A percentile compares a stretch with the other conserved stretches of the same genome.
These are phyloP conservation scores for Aegilops longissima DNA, from an alignment of 176 grass and related monocot genomes.

Conservation along the genomic window DNA sequence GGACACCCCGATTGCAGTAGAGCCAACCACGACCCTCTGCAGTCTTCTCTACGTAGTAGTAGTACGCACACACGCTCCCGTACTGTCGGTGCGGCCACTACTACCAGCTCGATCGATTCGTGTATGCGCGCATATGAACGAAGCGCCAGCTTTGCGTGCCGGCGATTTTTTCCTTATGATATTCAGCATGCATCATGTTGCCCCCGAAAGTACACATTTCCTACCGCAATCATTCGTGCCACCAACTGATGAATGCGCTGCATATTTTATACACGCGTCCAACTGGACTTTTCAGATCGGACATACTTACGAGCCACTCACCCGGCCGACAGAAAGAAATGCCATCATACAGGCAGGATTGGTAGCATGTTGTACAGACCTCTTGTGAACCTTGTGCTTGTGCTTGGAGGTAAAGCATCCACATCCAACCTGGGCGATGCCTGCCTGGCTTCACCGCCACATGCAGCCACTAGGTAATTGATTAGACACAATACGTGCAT, in stretches of 20 bases:
- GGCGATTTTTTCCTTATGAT: too few species aligned
- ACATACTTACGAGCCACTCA: neutral
- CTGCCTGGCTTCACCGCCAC: too few species aligned
- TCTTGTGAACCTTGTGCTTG: neutral
- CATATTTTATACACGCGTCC: neutral
- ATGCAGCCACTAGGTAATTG: too few species aligned
- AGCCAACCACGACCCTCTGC: neutral
- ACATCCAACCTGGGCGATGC: too few species aligned
- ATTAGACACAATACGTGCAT: too few species aligned
- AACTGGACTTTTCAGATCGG: neutral
- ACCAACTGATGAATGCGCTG: neutral
- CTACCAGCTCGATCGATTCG: too few species aligned
- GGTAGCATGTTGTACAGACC: neutral
- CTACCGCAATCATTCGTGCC: neutral
- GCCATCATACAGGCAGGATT: neutral
- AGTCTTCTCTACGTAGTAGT: too few species aligned
- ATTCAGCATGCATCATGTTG: too few species aligned
- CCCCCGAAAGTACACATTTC: neutral
- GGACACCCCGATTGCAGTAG: conserved; percentile 25
- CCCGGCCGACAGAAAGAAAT: neutral
- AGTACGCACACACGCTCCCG: too few species aligned
- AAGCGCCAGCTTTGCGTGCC: neutral
- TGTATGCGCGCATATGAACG: neutral
- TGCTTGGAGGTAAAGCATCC: neutral
- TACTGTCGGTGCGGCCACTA: neutral